Base-by-base conservation (phyloP, 1,284 basidiomycete genomes). In the Sphaerobolus stellatus region DNA sequence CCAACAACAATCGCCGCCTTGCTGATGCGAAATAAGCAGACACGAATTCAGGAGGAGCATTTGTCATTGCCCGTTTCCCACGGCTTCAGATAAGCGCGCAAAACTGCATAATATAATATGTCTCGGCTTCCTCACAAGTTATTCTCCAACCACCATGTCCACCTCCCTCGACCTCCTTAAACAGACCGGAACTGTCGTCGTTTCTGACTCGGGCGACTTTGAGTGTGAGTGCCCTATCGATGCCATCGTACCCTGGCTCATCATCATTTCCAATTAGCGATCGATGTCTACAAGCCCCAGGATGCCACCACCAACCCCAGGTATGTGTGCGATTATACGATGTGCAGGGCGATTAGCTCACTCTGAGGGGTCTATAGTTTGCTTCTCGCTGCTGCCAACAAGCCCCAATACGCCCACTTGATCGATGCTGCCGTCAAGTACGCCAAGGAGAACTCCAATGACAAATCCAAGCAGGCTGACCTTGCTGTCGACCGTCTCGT, bases 291-390 rank as follows among this genome's bases (percentile, higher is more conserved):
- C 86, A 94, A 95, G 78, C 94, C 94, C 63, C 92, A 90, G 84
- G 88, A 91, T 75, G 94, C 94, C 18, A 98, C 94, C 52, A 98
- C 94, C 63, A 98, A 98, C 79, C 94, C 94, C 28, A 94, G 91
- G 48, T 75, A 92, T 69, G 75, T 75, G 38, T 14, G 25, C 44
- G 28, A 27, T 18, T 20, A 41, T 50, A 27, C 27, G 38, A 22
- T 29, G 48, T 29, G 28, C 25, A 18, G 22, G 13, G n/a, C 6
- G 18, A 31, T n/a, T 48, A 24, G 36, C 20, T 43, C 25, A 40
- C 27, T 50, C 34, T 45, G n/a, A 18, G 31, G 41, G 34, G n/a
- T 31, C 18, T 46, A 3, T 40, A 69, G 60, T 72, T 68, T 81
- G 57, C 92, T 96, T 74, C 81, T 99, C 62, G 93, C 94, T 27